phyloP scores from a whole-genome alignment of 176 grass and related monocot genomes.

The Dactylis glomerata region DNA sequence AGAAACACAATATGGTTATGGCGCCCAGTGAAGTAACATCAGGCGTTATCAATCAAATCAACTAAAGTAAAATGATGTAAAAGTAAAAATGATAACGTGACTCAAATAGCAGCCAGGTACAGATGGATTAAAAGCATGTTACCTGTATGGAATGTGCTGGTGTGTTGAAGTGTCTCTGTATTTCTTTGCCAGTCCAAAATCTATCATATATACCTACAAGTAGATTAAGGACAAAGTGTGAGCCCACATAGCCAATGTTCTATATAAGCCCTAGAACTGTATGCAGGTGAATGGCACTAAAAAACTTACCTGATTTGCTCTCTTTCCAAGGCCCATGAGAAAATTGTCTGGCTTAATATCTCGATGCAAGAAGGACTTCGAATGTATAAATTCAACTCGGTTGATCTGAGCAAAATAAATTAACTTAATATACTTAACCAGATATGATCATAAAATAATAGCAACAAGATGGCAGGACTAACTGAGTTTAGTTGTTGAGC shows the following conservation, averaged over 20 bases:
- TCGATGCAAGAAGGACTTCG: slow-evolving; percentile 83
- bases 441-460: background rate
- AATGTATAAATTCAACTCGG: slow-evolving; percentile 72
- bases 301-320: slow-evolving; percentile 60
- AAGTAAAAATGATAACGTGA: slow-evolving; percentile 1
- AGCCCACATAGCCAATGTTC: background rate
- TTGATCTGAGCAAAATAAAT: slow-evolving; percentile 54
- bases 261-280: slow-evolving; percentile 7
- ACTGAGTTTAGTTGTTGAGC: background rate
- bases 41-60: background rate
- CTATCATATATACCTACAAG: slow-evolving; percentile 80
- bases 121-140: slow-evolving; percentile 3
- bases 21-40: background rate
- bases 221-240: slow-evolving; percentile 9
- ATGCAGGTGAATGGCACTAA: background rate
- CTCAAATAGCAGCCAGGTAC: slow-evolving; percentile 3
- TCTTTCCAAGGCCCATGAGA: slow-evolving; percentile 83
- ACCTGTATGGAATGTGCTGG: slow-evolving; percentile 96
- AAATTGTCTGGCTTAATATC: slow-evolving; percentile 98
- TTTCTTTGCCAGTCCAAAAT: slow-evolving; percentile 94
- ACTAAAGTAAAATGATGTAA: background rate
- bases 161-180: slow-evolving; percentile 69
- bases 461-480: background rate
- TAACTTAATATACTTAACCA: slow-evolving; percentile 16
- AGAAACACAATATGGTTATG: slow-evolving; percentile 7